Evolutionary conservation across 345 rosid species (phyloP), one percentile per base, ranked within the genome.

Genomic region (Geranium brycei): DNA sequence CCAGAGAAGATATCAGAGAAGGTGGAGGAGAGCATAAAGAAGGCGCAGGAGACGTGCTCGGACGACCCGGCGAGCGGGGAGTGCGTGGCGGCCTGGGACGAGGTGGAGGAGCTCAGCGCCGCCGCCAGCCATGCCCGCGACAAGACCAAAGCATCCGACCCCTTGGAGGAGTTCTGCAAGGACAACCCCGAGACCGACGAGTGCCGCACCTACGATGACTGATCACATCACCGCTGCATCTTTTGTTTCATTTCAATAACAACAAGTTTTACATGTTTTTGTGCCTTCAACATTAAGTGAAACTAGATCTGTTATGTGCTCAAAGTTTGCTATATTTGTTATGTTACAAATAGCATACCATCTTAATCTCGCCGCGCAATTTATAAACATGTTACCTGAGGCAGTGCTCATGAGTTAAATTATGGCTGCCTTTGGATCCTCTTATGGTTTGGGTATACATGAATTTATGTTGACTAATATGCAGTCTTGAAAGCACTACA

Each of bases 81-180:
- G 78, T 92, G 96, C 51, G 93, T 77, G 47, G 96, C 98, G 1
- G 96, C 98, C 10, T 92, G 98, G 98, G 98, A 92, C 62, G 96
- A 89, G 76, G 98, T 92, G 73, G 96, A 92, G 81, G 98, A 92
- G 87, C 83, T 92, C 71, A 92, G 96, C 62, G 98, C 98, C 4
- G 93, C 96, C 1, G 98, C 87, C 7, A 87, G 98, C 81, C 96
- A 92, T 68, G 93, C 95, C 0, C 75, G 87, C 70, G 96, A 86
- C 77, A 84, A 70, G 93, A 65, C 78, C 82, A 87, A 87, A 69
- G 81, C 70, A 1, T 66, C 77, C 0, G 96, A 92, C 64, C 98
- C 98, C 17, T 67, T 92, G 79, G 98, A 92, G 78, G 68, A 72
- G 3, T 89, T 78, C 69, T 92, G 96, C 78, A 76, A 69, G 86